Base-by-base conservation (phyloP, 768 basidiomycete species). In the Galerina marginata region DNA sequence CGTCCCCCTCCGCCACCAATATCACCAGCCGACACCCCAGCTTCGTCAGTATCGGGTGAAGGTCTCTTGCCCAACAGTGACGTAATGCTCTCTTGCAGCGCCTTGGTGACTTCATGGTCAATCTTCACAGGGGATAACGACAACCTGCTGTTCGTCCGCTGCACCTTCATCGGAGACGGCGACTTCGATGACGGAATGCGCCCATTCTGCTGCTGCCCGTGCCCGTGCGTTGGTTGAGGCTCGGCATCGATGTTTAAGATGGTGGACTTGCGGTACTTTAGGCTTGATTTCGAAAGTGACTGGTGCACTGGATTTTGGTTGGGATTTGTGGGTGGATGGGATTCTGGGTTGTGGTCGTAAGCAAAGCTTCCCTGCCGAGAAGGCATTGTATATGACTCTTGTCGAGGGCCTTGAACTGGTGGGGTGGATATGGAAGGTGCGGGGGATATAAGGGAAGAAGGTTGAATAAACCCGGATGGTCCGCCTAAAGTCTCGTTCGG, bases 51-150 rank as follows among this genome's bases (percentile, higher is more conserved):
- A 10, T 80, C 81, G 3, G 76, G 74, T 0, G 80, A 73, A 9
- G 79, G 78, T 9, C 90, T 81, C 70, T 93, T 93, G 9, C 90
- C 91, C 14, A 93, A 75, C 56, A 92, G 71, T 20, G 84, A 83
- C 5, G 86, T 84, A 50, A 92, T 84, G 60, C 85, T 89, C 63
- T 91, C 87, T 62, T 90, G 84, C 20, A 92, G 75, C 15, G 83
- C 88, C 65, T 78, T 83, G n/a, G 86, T 77, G 25, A 79, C 79
- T 50, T 81, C 78, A 49, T 77, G 74, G 48, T 80, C 77, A 33
- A 85, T 77, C 54, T 80, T 80, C 25, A 79, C 73, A 43, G 77
- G 82, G 0, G 82, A 81, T 11, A 73, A 59, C 11, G 75, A 77
- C 26, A 66, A 59, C 44, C 69, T 56, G 55, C 65, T 68, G 47